phyloP scores from a whole-genome alignment of 768 basidiomycete species.

The Tylopilus felleus region DNA sequence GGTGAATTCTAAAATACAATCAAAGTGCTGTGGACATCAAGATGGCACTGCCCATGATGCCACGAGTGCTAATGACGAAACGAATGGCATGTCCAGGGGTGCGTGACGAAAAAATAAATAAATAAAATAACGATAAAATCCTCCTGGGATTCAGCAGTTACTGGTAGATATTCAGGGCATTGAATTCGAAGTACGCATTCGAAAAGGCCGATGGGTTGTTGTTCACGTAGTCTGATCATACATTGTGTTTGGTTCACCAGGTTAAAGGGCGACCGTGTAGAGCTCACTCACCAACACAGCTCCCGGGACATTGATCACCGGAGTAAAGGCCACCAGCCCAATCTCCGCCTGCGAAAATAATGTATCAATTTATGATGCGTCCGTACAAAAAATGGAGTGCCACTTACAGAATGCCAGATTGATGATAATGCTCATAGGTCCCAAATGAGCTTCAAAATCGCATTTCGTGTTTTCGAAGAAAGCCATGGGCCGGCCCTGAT shows the following conservation, averaged over 20 bases:
- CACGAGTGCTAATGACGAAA: no score
- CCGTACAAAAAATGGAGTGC: neutral
- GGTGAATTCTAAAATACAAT: no score
- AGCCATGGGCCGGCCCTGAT: slow-evolving; percentile 15
- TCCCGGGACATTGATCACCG: slow-evolving; percentile 25
- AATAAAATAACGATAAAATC: no score
- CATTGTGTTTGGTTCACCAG: slow-evolving; percentile 27
- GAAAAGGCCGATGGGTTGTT: slow-evolving; percentile 6
- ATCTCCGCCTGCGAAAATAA: slow-evolving; percentile 22
- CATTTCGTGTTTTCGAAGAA: slow-evolving; percentile 13
- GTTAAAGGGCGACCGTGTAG: neutral
- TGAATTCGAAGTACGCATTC: slow-evolving; percentile 24
- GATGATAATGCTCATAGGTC: slow-evolving; percentile 21
- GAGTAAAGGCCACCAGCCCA: slow-evolving; percentile 24
- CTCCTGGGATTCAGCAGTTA: neutral
- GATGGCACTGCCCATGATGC: no score
- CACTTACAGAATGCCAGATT: slow-evolving; percentile 21
- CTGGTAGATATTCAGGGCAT: slow-evolving; percentile 20
- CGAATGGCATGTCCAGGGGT: no score
- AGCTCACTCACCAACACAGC: slow-evolving; percentile 28
- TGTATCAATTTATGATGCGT: neutral
- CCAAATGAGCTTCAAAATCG: slow-evolving; percentile 15
- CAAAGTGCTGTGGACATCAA: no score
- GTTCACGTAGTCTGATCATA: slow-evolving; percentile 27
- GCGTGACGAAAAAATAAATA: no score